phyloP scores from a whole-genome alignment of 345 rosid genomes.

The Mallotus nudiflorus region DNA sequence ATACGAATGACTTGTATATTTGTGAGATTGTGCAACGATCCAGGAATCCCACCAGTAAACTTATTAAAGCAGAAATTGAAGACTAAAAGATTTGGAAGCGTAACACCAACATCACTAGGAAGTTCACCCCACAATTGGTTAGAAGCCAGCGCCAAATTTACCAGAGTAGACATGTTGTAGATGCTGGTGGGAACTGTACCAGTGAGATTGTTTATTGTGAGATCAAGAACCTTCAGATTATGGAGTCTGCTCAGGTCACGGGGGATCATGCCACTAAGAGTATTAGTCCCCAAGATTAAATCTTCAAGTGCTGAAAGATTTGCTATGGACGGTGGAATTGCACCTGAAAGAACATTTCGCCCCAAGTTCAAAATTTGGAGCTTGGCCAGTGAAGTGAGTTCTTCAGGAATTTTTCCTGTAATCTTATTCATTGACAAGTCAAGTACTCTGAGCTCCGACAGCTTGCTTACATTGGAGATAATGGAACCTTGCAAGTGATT shows the following conservation, averaged over 20 bases:
- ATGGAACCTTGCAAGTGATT: conserved; percentile 40
- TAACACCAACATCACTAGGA: conserved; percentile 20
- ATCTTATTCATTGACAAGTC: conserved; percentile 14
- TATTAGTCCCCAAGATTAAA: conserved; percentile 48
- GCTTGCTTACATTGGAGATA: conserved; percentile 37
- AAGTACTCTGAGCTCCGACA: conserved; percentile 27
- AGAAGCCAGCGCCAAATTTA: conserved; percentile 41
- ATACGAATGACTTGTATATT: conserved; percentile 36
- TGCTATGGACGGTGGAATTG: conserved; percentile 41
- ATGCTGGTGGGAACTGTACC: conserved; percentile 41
- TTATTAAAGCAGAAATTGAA: conserved; percentile 45
- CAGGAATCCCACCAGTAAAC: conserved; percentile 44
- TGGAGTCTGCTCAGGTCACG: conserved; percentile 34
- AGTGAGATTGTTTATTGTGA: conserved; percentile 39
- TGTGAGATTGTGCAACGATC: conserved; percentile 47
- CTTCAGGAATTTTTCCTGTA: conserved; percentile 18
- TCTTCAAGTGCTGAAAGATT: conserved; percentile 42
- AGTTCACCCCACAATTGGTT: conserved; percentile 40
- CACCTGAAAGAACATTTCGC: conserved; percentile 36
- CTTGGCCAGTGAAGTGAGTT: conserved; percentile 31
- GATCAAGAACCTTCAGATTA: conserved; percentile 38
- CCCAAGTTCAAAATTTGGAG: conserved; percentile 45
- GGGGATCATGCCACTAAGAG: conserved; percentile 42
- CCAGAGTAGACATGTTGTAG: conserved; percentile 49
- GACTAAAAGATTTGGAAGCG: conserved; percentile 42